Base-by-base conservation (phyloP, 768 basidiomycete genomes). In the Xanthoconium purpureum region DNA sequence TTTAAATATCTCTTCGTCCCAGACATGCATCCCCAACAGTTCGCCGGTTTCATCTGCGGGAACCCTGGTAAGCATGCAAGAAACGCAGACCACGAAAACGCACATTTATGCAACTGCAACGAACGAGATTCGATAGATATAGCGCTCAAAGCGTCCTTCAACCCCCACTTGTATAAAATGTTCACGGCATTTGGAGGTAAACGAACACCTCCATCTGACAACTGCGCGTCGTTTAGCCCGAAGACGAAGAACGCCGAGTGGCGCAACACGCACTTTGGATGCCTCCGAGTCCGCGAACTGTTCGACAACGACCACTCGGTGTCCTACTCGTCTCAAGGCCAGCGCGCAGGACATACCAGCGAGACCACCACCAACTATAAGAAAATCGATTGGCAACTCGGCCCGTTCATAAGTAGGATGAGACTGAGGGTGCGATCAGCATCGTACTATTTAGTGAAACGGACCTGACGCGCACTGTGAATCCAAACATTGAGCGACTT, bases 111-210 rank as follows among this genome's bases (percentile, higher is more conserved):
- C 33, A 74, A 59, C 35, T 66, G 46, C 17, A 72, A 55, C 15
- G 61, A 61, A 28, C 32, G 37, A 10, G 63, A 66, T 37, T 62
- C 57, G 13, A 69, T 35, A 3, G 69, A 57, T 28, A 75, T 73
- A 42, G 74, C 70, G 8, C 70, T 68, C 46, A 86, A 66, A 8
- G 70, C 64, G 17, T 79, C 75, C 24, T 71, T 75, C 2, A 82
- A 73, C 14, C 80, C 83, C 84, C 84, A 87, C 56, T 79, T 74
- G 52, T 76, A 74, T 28, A 85, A 67, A 5, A 85, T 69, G 50
- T 77, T 77, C 33, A 82, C 81, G 71, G 84, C 77, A 55, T 85
- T 85, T 14, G 84, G 83, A 40, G 83, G 81, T 8, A 83, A 72
- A 30, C 79, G 76, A 46, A 80, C 65, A 20, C 80, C 80, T 45